Base-by-base conservation (phyloP, 2,329 filamentous ascomycete species). In the Neobulgaria alba region DNA sequence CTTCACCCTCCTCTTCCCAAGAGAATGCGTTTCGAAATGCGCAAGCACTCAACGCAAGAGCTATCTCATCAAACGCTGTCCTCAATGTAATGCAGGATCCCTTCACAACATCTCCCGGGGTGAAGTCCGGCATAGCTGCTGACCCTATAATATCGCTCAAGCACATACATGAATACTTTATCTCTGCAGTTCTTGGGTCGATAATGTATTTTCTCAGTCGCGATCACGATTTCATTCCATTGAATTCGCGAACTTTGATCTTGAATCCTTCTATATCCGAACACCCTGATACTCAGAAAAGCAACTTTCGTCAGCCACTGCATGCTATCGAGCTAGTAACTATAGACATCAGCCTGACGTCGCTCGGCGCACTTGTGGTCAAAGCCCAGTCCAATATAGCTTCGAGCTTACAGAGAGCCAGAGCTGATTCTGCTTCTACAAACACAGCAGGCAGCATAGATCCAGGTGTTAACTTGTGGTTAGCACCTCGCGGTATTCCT, bases 221-320 rank as follows among this genome's bases (percentile, higher is more conserved):
- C 33, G 55, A 58, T 32, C 47, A 57, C 32, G 47, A 49, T 12
- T 58, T 53, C 33, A 50, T 61, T 35, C 56, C 57, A 21, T 43
- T 61, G 18, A 61, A 59, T 46, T 53, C 58, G 12, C 53, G 58
- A 36, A 61, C 58, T 29, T 42, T 61, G 40, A 50, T 59, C 35
- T 48, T 41, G 47, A 46, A 23, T 20, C 43, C 26, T 15, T 7
- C 12, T 12, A 26, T 26, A 7, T 26, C 23, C 7, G 23, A 26
- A 12, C 23, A 12, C 23, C 12, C 23, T 26, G 12, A 26, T 7
- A 12, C 12, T 26, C 26, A 19, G 21, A 35, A 10, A 26, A 43
- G 30, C 19, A 40, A 16, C 20, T 39, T 32, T 18, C n/a, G 26
- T 17, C 38, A 35, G 15, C 26, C 23, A 23, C 29, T 45, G 4